These are phyloP conservation scores for Cylindrotheca fusiformis DNA, from an alignment of 108 stramenopile genomes.

Conservation along the genomic window DNA sequence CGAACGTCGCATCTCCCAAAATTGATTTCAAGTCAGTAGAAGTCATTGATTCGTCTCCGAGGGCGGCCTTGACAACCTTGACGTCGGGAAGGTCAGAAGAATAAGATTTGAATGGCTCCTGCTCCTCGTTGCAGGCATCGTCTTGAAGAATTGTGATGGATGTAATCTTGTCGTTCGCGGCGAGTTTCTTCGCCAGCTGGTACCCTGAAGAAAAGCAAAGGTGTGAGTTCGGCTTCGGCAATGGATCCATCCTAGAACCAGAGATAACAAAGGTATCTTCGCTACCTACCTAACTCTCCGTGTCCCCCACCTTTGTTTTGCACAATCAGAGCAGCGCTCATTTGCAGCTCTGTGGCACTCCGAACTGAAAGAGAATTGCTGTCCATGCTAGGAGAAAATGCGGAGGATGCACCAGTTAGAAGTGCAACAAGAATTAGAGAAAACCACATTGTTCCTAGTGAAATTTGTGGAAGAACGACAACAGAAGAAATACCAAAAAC, in stretches of 20 bases:
- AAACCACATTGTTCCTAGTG: no score
- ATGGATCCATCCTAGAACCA: background rate
- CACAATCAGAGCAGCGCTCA: conserved; percentile 67
- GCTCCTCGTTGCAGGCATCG: conserved; percentile 65
- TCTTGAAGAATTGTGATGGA: conserved; percentile 85
- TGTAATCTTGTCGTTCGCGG: conserved; percentile 58
- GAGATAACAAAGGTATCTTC: conserved; percentile 3
- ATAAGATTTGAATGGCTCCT: conserved; percentile 77
- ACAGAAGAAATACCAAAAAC: no score
- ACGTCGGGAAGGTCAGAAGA: conserved; percentile 70
- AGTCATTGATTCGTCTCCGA: conserved; percentile 69
- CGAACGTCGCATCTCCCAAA: conserved; percentile 51
- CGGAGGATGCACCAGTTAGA: no score
- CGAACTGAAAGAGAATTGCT: no score
- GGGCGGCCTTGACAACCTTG: conserved; percentile 64
- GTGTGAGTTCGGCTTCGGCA: background rate
- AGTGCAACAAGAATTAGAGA: no score
- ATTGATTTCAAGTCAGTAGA: conserved; percentile 46
- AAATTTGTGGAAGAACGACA: no score
- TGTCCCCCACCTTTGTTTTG: conserved; percentile 90
- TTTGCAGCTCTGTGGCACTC: conserved; percentile 3
- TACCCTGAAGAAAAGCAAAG: conserved; percentile 31
- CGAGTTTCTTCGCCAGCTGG: conserved; percentile 70
- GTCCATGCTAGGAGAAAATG: no score
- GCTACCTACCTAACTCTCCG: conserved; percentile 66